Evolutionary conservation across 345 rosid genomes (phyloP).

Genomic region (Litchi chinensis): DNA sequence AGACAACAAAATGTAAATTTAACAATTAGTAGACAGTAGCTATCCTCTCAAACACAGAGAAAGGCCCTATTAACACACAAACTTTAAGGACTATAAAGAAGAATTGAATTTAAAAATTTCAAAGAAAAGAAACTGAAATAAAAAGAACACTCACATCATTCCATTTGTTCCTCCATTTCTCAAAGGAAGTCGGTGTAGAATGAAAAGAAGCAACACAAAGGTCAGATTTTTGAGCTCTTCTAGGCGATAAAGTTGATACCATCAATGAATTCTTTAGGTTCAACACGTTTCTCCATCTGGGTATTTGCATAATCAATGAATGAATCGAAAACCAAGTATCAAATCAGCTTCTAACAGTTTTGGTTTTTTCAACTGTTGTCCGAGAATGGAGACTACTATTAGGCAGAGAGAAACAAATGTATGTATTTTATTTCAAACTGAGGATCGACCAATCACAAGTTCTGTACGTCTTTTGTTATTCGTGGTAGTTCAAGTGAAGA

Average conservation of each 20-base stretch:
- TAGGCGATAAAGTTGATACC: slow-evolving; percentile 21
- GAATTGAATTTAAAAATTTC: background rate
- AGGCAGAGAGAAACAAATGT: background rate
- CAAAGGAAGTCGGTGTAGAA: slow-evolving; percentile 44
- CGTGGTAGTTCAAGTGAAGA: background rate
- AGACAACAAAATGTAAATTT: background rate
- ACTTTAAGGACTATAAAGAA: background rate
- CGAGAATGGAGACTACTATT: background rate
- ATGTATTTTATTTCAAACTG: background rate
- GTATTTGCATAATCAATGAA: slow-evolving; percentile 43
- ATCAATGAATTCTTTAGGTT: slow-evolving; percentile 33
- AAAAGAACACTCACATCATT: slow-evolving; percentile 36
- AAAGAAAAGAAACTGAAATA: background rate
- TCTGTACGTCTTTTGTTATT: background rate
- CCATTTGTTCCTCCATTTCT: slow-evolving; percentile 56
- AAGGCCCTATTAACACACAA: background rate
- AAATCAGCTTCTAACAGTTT: background rate
- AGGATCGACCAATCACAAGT: background rate
- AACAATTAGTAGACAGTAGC: background rate
- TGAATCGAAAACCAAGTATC: background rate
- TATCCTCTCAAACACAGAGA: background rate
- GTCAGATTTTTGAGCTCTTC: slow-evolving; percentile 19
- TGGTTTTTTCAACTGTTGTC: background rate
- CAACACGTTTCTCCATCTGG: slow-evolving; percentile 56
- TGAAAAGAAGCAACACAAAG: slow-evolving; percentile 42